Evolutionary conservation across 164 flowering plant species (phyloP), one percentile per base, ranked within the genome.

Genomic region (Taxillus chinensis): DNA sequence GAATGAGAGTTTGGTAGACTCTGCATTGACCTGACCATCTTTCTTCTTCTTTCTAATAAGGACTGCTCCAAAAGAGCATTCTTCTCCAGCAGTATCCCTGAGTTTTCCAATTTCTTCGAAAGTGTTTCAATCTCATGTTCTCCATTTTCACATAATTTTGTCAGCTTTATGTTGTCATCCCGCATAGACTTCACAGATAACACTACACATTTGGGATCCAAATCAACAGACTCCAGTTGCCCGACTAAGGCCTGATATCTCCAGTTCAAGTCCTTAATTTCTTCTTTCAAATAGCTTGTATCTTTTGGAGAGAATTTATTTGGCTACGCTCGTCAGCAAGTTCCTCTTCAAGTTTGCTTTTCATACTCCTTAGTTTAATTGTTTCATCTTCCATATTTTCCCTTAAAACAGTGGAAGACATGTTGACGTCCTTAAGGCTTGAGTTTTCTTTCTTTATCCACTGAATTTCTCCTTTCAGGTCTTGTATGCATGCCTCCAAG

Each of bases 301-400:
- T 90, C 93, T 66, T 72, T 65, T 84, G 84, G 27, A 90, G 90
- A 40, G 80, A 67, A 68, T 72, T 75, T 62, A 80, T 80, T 64
- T 78, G 68, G 38, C 67, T 79, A 15, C 70, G 45, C 61, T 83
- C 89, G 51, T 72, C 68, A 12, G 77, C 69, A 72, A 86, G 76
- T 59, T 87, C 89, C 8, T 73, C 78, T 68, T 90, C 91, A 66
- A 90, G 90, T 70, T 78, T 86, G 62, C 67, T 79, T 70, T 84
- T 87, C 64, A 70, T 75, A 70, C 80, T 84, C 80, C 73, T 86
- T 77, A 89, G 70, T 59, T 71, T 62, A 60, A 43, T 52, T 39
- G 79, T 73, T 55, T 90, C 96, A 62, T 75, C 72, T 63, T 79
- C 74, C 62, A 84, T 73, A 75, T 73, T 80, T 70, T 78, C 71